A percentile compares a stretch with the other conserved stretches of the same genome.
Evolutionary conservation across 768 basidiomycete genomes (phyloP).

Genomic region (Kwoniella sp.): DNA sequence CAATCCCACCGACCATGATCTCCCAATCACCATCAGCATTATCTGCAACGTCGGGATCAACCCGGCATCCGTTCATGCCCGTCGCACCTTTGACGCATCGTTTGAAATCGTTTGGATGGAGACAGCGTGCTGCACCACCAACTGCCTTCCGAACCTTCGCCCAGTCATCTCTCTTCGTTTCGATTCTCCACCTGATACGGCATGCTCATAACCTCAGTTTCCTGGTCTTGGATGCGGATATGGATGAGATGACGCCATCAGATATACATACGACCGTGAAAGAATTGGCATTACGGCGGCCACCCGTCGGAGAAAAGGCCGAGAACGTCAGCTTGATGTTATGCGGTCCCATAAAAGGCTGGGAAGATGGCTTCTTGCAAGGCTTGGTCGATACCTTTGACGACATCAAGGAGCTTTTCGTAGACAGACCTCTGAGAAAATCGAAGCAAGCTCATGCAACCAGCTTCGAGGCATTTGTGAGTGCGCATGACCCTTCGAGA

Average conservation of each 20-base stretch:
- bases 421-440: slow-evolving; percentile 50
- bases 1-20: slow-evolving; percentile 33
- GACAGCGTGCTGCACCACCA: slow-evolving; percentile 50
- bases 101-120: slow-evolving; percentile 50
- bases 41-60: slow-evolving; percentile 17
- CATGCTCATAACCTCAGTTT: slow-evolving; percentile 45
- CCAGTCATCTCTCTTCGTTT: slow-evolving; percentile 48
- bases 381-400: slow-evolving; percentile 36
- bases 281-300: slow-evolving; percentile 35
- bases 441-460: slow-evolving; percentile 31
- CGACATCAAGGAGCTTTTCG: slow-evolving; percentile 52
- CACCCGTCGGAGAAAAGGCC: slow-evolving; percentile 36
- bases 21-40: slow-evolving; percentile 25
- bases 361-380: slow-evolving; percentile 42
- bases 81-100: slow-evolving; percentile 33
- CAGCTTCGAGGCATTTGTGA: slow-evolving; percentile 41
- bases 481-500: slow-evolving; percentile 12
- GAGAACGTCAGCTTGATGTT: slow-evolving; percentile 45
- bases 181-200: slow-evolving; percentile 44
- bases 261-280: slow-evolving; percentile 38
- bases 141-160: slow-evolving; percentile 37
- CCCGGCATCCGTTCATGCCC: not conserved
- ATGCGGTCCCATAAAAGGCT: slow-evolving; percentile 51
- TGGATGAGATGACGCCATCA: slow-evolving; percentile 40
- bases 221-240: slow-evolving; percentile 52